Evolutionary conservation across 345 rosid genomes (phyloP).

Genomic region (Camelina sativa): DNA sequence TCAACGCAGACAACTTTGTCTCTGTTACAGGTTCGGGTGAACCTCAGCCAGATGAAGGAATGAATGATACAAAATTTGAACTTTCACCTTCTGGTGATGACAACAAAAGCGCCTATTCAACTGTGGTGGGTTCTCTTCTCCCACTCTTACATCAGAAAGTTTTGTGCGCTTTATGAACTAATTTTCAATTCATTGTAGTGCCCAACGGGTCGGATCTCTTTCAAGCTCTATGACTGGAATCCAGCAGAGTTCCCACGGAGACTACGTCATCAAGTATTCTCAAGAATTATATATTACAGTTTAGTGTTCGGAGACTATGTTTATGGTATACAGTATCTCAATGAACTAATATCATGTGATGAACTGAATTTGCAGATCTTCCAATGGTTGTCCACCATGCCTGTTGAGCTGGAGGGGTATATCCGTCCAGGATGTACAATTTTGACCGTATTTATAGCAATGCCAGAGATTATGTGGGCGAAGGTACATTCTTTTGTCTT

Average conservation of each 20-base stretch:
- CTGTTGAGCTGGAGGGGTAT: conserved; percentile 94
- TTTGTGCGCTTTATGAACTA: conserved; percentile 25
- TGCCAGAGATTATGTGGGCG: conserved; percentile 87
- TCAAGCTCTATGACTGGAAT: conserved; percentile 99
- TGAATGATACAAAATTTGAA: conserved; percentile 59
- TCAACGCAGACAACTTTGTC: conserved; percentile 59
- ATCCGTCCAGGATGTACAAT: conserved; percentile 98
- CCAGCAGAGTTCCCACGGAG: conserved; percentile 99
- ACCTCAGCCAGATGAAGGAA: conserved; percentile 53
- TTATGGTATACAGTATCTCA: conserved; percentile 28
- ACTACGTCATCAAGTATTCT: conserved; percentile 96
- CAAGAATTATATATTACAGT: conserved; percentile 60
- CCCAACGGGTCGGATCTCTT: conserved; percentile 97
- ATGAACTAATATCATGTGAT: conserved; percentile 41
- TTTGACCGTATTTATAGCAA: conserved; percentile 82
- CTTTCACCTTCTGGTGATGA: conserved; percentile 65
- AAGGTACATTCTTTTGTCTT: conserved; percentile 56
- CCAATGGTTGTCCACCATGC: conserved; percentile 97
- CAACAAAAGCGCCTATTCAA: conserved; percentile 73
- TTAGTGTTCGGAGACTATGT: conserved; percentile 57
- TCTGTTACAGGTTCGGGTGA: conserved; percentile 62
- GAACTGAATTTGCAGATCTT: conserved; percentile 66
- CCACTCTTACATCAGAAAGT: conserved; percentile 19
- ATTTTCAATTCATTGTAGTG: conserved; percentile 60
- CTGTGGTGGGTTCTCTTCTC: conserved; percentile 62